Base-by-base conservation (phyloP, 495 filamentous ascomycete species). In the Daldinia bambusicola region DNA sequence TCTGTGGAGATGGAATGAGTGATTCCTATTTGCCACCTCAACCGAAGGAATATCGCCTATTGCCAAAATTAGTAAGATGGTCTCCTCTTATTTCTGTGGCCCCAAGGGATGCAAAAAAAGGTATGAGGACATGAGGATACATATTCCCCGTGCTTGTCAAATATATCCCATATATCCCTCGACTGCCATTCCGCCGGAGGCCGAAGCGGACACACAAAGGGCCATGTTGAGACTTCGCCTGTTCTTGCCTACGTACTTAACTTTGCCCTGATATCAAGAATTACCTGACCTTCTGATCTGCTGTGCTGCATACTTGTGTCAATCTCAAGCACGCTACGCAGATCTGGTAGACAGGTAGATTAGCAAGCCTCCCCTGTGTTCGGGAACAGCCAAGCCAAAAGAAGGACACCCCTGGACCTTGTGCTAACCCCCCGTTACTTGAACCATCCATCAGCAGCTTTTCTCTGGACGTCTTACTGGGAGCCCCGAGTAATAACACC, bases 31-130 rank as follows among this genome's bases (percentile, higher is more conserved):
- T 60, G 66, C 58, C 70, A 63, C 58, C 43, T 18, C 51, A 69
- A 59, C 61, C 66, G 66, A 73, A 69, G 41, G 45, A 53, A 58
- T 63, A 69, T 73, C 56, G 70, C 66, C 69, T 34, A 73, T 73
- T 73, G 56, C 70, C 70, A 66, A 22, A 73, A 69, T 73, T 69
- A 73, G 70, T 73, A 73, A 73, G 70, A 73, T 52, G 41, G 37
- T 36, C 65, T 65, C 55, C 65, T 68, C 56, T 57, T 48, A 66
- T 69, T 72, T 62, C 55, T 66, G 55, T 59, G 43, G 53, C 34
- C 13, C 63, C 40, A 61, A 31, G 40, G 8, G 50, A 48, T 18
- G 6, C 43, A 26, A 26, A 26, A 48, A 48, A 22, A 48, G 43
- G 36, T 26, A 58, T 68, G 55, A 73, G 70, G 70, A n/a, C n/a